Conservation (phyloP, 495 filamentous ascomycete species). For the Podospora pseudoanserina region DNA sequence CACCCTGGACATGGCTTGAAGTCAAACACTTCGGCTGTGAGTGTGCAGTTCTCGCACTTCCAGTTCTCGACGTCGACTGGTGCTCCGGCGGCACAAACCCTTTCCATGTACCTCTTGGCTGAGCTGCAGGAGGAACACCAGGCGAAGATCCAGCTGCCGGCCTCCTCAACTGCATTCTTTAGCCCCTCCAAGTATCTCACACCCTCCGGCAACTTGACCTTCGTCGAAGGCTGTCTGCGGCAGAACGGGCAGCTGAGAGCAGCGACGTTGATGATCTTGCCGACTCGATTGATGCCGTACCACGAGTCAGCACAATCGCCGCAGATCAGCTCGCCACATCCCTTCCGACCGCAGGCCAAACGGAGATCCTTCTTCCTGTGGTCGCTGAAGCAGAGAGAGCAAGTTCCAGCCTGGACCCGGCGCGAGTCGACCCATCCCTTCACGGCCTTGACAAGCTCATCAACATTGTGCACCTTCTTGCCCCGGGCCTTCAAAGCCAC, state of each 20-base stretch:
- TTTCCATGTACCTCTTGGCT: conserved; percentile 32
- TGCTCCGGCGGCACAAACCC: conserved; percentile 15
- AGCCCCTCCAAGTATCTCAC: conserved; percentile 20
- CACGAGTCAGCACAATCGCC: conserved; percentile 20
- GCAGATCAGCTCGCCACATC: conserved; percentile 26
- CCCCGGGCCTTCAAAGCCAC: conserved; percentile 26
- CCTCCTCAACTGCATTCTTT: conserved; percentile 29
- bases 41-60: conserved; percentile 18
- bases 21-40: neutral
- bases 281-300: conserved; percentile 32
- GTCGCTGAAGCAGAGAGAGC: conserved; percentile 41
- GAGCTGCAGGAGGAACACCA: conserved; percentile 38
- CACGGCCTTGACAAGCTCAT: conserved; percentile 31
- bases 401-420: conserved; percentile 31
- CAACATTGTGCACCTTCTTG: conserved; percentile 42
- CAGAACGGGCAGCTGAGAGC: conserved; percentile 46
- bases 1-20: conserved; percentile 20
- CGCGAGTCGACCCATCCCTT: conserved; percentile 33
- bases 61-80: conserved; percentile 10
- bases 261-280: conserved; percentile 38
- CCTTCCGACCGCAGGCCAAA: conserved; percentile 23
- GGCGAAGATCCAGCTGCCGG: conserved; percentile 39
- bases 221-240: conserved; percentile 33
- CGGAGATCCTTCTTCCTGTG: conserved; percentile 26
- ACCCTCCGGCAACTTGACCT: conserved; percentile 22